Base-by-base conservation (phyloP, 1,284 basidiomycete species). In the Kwoniella shivajii region DNA sequence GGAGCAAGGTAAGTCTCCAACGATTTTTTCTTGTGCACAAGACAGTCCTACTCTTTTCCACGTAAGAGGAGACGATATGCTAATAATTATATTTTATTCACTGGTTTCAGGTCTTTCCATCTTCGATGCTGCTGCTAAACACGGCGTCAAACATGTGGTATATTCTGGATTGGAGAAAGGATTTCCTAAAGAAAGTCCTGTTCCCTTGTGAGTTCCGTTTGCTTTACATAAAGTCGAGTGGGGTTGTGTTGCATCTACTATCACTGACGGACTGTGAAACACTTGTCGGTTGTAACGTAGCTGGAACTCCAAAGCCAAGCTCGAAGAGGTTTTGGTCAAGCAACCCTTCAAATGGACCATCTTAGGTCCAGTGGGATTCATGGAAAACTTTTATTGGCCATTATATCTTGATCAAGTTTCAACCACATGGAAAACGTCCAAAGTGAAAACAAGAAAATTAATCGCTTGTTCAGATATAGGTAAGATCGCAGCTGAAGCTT, bases 131-230 rank as follows among this genome's bases (percentile, higher is more conserved):
- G 52, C 49, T 22, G 53, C 50, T 36, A 46, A 45, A 29, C 49
- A 59, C 11, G 41, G 46, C 13, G 56, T 61, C 26, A 51, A 59
- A 33, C 60, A 61, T 33, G 18, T 61, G 22, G 53, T 61, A 16
- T 59, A 50, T 44, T 50, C 50, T 6, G 43, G 56, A n/a, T n/a
- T 33, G 20, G 51, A 14, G 56, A 58, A n/a, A n/a, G n/a, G n/a
- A n/a, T n/a, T n/a, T n/a, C n/a, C n/a, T n/a, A n/a, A n/a, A n/a
- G n/a, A n/a, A n/a, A 56, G 39, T 18, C 50, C 49, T 22, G 44
- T 56, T 27, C 30, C 44, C 26, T 53, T 51, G 58, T 56, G 16
- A 38, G 53, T 47, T 14, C n/a, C n/a, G n/a, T n/a, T n/a, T n/a
- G n/a, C n/a, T n/a, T n/a, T n/a, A n/a, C n/a, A n/a, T n/a, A n/a